A percentile compares a stretch with the other conserved stretches of the same genome.
phyloP scores from a whole-genome alignment of 768 basidiomycete species.

The Boletus tomentosulus region DNA sequence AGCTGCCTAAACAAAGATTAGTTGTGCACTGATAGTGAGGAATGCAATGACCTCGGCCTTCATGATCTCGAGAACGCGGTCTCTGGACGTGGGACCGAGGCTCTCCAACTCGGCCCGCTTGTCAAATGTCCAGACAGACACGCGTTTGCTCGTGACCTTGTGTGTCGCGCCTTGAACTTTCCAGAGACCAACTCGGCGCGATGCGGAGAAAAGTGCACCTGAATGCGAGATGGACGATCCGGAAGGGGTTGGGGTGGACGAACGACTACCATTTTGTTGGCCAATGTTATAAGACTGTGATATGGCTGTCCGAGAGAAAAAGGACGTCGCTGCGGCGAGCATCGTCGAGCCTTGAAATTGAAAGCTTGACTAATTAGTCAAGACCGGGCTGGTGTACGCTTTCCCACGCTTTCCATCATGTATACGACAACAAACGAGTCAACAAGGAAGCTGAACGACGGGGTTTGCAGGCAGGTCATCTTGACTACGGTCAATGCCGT shows the following conservation, averaged over 20 bases:
- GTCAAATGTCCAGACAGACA: conserved; percentile 91
- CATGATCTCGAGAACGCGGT: conserved; percentile 76
- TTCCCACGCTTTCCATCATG: too few species aligned
- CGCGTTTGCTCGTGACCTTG: conserved; percentile 85
- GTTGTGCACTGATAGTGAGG: background rate
- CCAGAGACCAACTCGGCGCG: conserved; percentile 77
- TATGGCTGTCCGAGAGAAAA: conserved; percentile 77
- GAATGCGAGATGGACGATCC: conserved; percentile 16
- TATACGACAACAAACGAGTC: too few species aligned
- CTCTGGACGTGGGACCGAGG: conserved; percentile 58
- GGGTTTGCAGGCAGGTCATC: too few species aligned
- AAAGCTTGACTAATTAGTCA: too few species aligned
- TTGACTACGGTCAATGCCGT: too few species aligned
- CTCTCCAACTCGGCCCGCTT: conserved; percentile 78
- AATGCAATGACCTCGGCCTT: conserved; percentile 73
- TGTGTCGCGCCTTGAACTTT: conserved; percentile 81
- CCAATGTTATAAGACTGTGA: conserved; percentile 77
- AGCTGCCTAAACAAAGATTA: conserved; percentile 54
- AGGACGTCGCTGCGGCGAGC: conserved; percentile 80
- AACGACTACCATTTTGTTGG: conserved; percentile 31
- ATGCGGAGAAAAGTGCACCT: conserved; percentile 35
- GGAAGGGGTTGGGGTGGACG: conserved; percentile 35
- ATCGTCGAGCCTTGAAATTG: conserved; percentile 32
- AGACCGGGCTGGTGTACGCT: too few species aligned
- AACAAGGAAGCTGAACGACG: too few species aligned